Base-by-base conservation (phyloP, 2,329 filamentous ascomycete genomes). In the Dothideomycetidae sp. region DNA sequence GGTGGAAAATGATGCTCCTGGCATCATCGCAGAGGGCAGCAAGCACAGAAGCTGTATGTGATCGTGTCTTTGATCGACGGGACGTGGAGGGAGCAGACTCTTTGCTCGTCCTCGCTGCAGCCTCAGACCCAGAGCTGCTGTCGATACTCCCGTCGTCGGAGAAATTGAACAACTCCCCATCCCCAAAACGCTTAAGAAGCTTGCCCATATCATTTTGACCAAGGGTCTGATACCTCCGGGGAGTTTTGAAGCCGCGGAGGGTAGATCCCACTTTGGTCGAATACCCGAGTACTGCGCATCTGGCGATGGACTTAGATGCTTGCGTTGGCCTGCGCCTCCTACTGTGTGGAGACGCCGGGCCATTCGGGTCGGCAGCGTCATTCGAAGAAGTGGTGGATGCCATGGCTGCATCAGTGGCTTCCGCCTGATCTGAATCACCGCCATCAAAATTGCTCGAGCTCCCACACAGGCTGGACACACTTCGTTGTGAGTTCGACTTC, bases 1-100 rank as follows among this genome's bases (percentile, higher is more conserved):
- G 67, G 4, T 69, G 51, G 40, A 70, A 70, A 3, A 68, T 56
- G 4, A 71, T 55, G 33, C 66, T 65, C 1, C 57, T 53, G 3
- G 61, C 59, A 21, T 50, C 51, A 1, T 62, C 62, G 31, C 69
- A 65, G 41, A 31, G 5, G 16, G 19, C 32, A 9, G 14, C 21
- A 19, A 39, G 38, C 18, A 23, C 3, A 5, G 29, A 32, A 4
- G 32, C 32, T 13, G 42, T 38, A 12, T 31, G 16, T 4, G 34
- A 11, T 11, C 16, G 9, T 30, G 16, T 16, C 17, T 31, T 30
- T 5, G 28, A 32, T 10, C 29, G 21, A 3, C 3, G 10, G 12
- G 10, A 9, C 9, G 5, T 29, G 3, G 23, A 10, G 7, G 17
- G 3, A 5, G 17, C 12, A 26, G 3, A 19, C 31, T 14, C 12